Conservation (phyloP, 1,284 basidiomycete genomes). For the Fomes fomentarius region DNA sequence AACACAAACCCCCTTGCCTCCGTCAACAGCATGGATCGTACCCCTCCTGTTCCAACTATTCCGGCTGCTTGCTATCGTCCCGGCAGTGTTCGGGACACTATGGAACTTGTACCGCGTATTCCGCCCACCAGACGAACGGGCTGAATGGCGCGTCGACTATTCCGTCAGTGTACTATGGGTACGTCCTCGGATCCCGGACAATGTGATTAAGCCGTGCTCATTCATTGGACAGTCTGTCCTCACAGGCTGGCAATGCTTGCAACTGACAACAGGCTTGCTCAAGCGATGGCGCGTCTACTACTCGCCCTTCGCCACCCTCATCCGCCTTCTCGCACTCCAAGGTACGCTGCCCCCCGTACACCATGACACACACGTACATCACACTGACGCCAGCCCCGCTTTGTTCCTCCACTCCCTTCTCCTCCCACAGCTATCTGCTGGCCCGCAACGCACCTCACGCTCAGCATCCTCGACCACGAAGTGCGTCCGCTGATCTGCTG, state of each 20-base stretch:
- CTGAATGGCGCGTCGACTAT: constrained; percentile 52
- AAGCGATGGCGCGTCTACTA: constrained; percentile 85
- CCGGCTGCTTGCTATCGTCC: constrained; percentile 73
- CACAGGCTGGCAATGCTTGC: constrained; percentile 82
- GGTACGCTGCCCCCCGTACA: too few relatives aligned
- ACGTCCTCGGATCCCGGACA: constrained; percentile 25
- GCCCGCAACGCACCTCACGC: constrained; percentile 82
- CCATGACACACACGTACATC: not conserved
- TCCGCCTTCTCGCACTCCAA: constrained; percentile 82
- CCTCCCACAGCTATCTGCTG: constrained; percentile 69
- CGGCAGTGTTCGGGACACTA: constrained; percentile 66
- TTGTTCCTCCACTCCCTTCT: too few relatives aligned
- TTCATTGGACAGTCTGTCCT: constrained; percentile 57
- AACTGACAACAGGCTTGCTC: constrained; percentile 78
- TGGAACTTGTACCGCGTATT: constrained; percentile 59
- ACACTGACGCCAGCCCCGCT: too few relatives aligned
- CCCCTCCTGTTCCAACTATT: constrained; percentile 48
- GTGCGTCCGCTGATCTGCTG: constrained; percentile 74
- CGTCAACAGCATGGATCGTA: constrained; percentile 35
- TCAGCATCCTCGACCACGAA: constrained; percentile 64
- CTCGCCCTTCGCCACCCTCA: constrained; percentile 76
- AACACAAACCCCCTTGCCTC: constrained; percentile 42
- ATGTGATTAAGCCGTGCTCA: too few relatives aligned
- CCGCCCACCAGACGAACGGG: constrained; percentile 40
- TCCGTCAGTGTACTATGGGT: constrained; percentile 71